Evolutionary conservation across 306 rosid species (phyloP), one percentile per base, ranked within the genome.

Genomic region (Dalbergia cultrata): DNA sequence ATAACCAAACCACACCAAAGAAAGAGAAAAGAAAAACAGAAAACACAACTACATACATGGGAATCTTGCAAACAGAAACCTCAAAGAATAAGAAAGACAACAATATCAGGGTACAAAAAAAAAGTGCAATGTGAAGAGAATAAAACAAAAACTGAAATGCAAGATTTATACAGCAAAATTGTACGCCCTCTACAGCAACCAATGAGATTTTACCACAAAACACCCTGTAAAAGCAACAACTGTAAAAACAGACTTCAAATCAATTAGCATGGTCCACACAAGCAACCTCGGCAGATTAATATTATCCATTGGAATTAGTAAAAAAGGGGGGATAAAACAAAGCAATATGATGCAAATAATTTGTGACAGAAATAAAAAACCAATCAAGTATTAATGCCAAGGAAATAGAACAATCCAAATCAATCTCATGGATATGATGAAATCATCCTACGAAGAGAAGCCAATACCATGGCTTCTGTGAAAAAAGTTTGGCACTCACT

Each of bases 61-160:
- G 49, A 65, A 77, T 67, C 18, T n/a, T 56, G n/a, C 26, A 68
- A 60, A 45, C 52, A 31, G 76, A 78, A 34, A 78, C 50, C 26
- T 44, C 49, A 13, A 78, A 14, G 21, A 43, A 7, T 21, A 57
- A 44, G 21, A 54, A 6, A 5, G 13, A 54, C 34, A 16, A 67
- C 68, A 67, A 18, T 44, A 60, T n/a, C 19, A n/a, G 47, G 34
- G 21, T n/a, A n/a, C n/a, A 9, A 56, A 44, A 59, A 19, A 61
- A 26, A 26, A 52, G 31, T 18, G 53, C 65, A 47, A 59, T 14
- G 57, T 43, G 19, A 72, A 26, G 16, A 72, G 54, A 72, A 80
- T 17, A 39, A 43, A 62, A 62, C n/a, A 64, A 10, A 41, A 37
- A 53, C 3, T 3, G 0, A 13, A 50, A 39, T 49, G 19, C 54